Evolutionary conservation across 139 green algal genomes (phyloP).

Genomic region (Volvox africanus): DNA sequence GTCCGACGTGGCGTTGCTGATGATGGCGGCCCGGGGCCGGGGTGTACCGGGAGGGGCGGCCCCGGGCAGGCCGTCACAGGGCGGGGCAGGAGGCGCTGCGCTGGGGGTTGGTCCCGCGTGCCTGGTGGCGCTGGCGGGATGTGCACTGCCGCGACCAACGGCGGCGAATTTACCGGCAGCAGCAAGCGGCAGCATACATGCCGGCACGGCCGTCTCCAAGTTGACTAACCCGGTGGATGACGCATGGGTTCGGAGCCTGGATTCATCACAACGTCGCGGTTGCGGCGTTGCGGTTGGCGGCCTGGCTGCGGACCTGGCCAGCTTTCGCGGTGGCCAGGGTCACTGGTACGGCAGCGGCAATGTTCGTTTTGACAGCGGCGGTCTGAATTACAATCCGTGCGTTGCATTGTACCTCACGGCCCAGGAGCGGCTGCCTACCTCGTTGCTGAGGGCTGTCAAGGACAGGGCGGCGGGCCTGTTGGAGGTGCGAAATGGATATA

Average conservation of each 20-base stretch:
- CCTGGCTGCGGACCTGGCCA: neutral
- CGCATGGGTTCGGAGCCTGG: neutral
- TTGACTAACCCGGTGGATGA: neutral
- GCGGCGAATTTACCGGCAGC: neutral
- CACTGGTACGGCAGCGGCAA: neutral
- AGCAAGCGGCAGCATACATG: neutral
- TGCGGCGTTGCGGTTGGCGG: neutral
- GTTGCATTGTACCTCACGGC: conserved; percentile 15
- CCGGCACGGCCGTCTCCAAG: neutral
- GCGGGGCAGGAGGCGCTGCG: neutral
- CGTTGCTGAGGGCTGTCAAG: conserved; percentile 6
- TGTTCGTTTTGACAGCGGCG: conserved; percentile 1
- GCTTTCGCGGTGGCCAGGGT: neutral
- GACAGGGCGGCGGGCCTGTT: neutral
- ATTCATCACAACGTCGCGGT: neutral
- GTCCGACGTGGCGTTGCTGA: neutral
- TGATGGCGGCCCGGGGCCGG: neutral
- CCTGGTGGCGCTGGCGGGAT: neutral
- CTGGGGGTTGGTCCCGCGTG: neutral
- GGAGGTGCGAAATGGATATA: neutral
- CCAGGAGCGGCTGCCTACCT: neutral
- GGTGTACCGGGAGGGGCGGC: neutral
- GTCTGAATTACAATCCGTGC: neutral
- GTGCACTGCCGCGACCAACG: neutral
- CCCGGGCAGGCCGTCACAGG: neutral